Conservation (phyloP, 108 stramenopile genomes). For the Cyclotella atomus region DNA sequence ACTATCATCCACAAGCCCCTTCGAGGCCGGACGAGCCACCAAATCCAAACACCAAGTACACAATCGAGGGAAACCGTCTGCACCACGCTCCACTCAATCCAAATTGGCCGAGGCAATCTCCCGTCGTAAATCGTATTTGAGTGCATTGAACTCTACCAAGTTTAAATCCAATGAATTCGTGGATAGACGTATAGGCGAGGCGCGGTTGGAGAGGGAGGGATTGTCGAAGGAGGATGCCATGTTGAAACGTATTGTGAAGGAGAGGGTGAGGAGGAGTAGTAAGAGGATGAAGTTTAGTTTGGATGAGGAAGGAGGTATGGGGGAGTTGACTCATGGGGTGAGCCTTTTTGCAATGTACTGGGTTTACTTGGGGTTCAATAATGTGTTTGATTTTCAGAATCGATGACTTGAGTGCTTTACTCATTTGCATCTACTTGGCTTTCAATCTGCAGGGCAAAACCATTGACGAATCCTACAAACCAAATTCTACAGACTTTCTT, state of each 20-base stretch:
- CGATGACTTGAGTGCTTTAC: not conserved
- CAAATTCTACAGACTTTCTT: conserved; percentile 52
- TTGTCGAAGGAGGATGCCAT: conserved; percentile 67
- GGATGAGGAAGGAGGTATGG: conserved; percentile 59
- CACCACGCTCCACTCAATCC: not conserved
- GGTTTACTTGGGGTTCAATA: not conserved
- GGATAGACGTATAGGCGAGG: conserved; percentile 85
- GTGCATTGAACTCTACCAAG: not conserved
- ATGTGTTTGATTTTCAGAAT: not conserved
- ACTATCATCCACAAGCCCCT: conserved; percentile 60
- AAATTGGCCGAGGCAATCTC: conserved; percentile 24
- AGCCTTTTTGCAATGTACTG: not conserved
- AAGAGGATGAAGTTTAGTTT: conserved; percentile 57
- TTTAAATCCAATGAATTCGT: conserved; percentile 69
- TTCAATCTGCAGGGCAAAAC: conserved; percentile 67
- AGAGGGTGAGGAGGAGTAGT: conserved; percentile 71
- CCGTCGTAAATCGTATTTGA: conserved; percentile 15
- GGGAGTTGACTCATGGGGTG: conserved; percentile 74
- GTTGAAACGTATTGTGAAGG: conserved; percentile 80
- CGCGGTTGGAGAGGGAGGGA: conserved; percentile 12
- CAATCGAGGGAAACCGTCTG: conserved; percentile 44
- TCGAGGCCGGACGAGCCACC: conserved; percentile 67
- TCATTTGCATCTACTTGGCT: not conserved
- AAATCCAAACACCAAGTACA: conserved; percentile 76
- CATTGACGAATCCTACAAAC: conserved; percentile 63